Evolutionary conservation across 257 asterid species (phyloP).

Genomic region (Plantago major): DNA sequence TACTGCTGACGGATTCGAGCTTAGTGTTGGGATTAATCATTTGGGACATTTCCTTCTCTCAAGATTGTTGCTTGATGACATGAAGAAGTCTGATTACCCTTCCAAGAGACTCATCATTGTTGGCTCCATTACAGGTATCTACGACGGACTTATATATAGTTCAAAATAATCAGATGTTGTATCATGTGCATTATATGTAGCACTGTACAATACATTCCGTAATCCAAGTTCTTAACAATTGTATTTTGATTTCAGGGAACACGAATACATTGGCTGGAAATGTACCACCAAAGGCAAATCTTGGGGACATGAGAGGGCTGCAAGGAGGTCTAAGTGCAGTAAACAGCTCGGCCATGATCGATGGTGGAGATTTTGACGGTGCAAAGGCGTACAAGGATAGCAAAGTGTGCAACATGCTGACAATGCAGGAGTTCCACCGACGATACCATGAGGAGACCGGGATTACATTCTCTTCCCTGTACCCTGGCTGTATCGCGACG

Average conservation of each 20-base stretch:
- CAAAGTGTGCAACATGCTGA: conserved; percentile 95
- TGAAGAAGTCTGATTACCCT: conserved; percentile 78
- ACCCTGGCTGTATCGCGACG: conserved; percentile 94
- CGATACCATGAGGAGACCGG: conserved; percentile 89
- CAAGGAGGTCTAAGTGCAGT: conserved; percentile 74
- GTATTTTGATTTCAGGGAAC: conserved; percentile 46
- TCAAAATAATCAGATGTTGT: too few relatives aligned
- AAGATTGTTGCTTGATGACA: conserved; percentile 72
- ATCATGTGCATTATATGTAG: too few relatives aligned
- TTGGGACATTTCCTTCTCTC: conserved; percentile 86
- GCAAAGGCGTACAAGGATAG: conserved; percentile 98
- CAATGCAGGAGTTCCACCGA: conserved; percentile 91
- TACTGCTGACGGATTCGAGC: conserved; percentile 87
- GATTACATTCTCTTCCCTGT: conserved; percentile 81
- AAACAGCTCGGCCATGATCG: conserved; percentile 79
- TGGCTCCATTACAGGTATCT: conserved; percentile 85
- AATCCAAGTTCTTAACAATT: neutral
- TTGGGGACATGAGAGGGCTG: conserved; percentile 83
- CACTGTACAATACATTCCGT: neutral
- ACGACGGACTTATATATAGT: neutral
- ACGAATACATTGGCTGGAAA: conserved; percentile 93
- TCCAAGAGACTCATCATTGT: conserved; percentile 82
- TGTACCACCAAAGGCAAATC: conserved; percentile 93
- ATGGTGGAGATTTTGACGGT: conserved; percentile 88
- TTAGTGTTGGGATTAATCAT: conserved; percentile 88